These are phyloP conservation scores for Jaltomata sinuosa DNA, from an alignment of 257 asterid genomes.

Conservation along the genomic window DNA sequence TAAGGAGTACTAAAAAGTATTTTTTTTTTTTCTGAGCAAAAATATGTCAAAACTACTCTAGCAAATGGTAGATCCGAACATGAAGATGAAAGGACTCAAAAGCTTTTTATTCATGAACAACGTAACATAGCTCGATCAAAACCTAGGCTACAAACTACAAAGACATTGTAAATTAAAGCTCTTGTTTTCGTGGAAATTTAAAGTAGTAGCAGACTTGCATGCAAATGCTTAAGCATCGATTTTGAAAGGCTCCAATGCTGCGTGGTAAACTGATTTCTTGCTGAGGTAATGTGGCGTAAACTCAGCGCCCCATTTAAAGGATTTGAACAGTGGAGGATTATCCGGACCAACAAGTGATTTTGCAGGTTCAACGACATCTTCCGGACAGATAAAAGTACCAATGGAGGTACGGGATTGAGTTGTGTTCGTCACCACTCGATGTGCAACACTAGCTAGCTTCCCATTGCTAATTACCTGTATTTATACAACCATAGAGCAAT, in stretches of 20 bases:
- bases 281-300: neutral
- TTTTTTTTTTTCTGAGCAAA: no score
- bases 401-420: neutral
- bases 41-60: no score
- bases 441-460: neutral
- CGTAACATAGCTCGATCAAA: neutral
- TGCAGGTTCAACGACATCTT: neutral
- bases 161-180: neutral
- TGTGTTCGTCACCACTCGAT: conserved; percentile 8
- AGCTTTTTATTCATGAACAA: neutral
- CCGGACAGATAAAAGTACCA: neutral
- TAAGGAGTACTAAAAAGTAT: no score
- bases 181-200: neutral
- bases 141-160: neutral
- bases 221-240: neutral
- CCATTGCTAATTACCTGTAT: neutral
- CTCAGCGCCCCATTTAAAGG: neutral
- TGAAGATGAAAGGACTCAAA: neutral
- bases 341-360: neutral
- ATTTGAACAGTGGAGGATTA: neutral
- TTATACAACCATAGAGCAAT: neutral
- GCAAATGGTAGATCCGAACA: neutral
- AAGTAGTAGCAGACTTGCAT: neutral
- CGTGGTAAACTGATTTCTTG: neutral
- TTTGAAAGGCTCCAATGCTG: neutral